Percentiles rank a stretch among this genome's conserved stretches.
Conservation (phyloP, 208 protist species). For the Porcisia hertigi region DNA sequence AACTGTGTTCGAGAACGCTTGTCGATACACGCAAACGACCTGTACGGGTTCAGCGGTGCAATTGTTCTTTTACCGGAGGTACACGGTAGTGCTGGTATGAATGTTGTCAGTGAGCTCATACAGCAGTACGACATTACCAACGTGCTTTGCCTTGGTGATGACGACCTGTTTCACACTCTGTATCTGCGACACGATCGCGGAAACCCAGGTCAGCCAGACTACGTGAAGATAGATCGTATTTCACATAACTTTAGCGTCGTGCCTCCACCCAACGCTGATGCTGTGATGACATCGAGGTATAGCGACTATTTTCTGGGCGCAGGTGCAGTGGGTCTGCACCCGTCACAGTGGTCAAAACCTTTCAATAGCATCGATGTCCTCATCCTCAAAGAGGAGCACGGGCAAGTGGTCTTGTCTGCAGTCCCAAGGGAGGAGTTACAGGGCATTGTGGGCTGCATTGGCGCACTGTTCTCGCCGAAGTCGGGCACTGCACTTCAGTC, state of each 20-base stretch:
- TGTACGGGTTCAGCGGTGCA: slow-evolving; percentile 72
- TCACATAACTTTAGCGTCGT: slow-evolving; percentile 53
- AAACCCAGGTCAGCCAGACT: slow-evolving; percentile 13
- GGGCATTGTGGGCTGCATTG: slow-evolving; percentile 76
- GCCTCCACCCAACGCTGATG: slow-evolving; percentile 26
- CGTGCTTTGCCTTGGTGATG: slow-evolving; percentile 75
- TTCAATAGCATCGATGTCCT: slow-evolving; percentile 71
- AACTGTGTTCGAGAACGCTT: slow-evolving; percentile 49
- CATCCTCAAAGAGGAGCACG: slow-evolving; percentile 62
- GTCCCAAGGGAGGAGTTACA: slow-evolving; percentile 65
- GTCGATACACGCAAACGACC: slow-evolving; percentile 42
- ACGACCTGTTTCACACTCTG: slow-evolving; percentile 74
- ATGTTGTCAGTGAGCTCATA: slow-evolving; percentile 69
- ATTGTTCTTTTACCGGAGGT: slow-evolving; percentile 74
- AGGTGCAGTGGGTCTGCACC: slow-evolving; percentile 59
- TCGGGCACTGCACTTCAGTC: slow-evolving; percentile 45
- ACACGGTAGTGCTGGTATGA: slow-evolving; percentile 51
- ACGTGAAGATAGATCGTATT: slow-evolving; percentile 59
- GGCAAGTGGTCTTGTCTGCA: slow-evolving; percentile 43
- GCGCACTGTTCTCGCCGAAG: slow-evolving; percentile 53
- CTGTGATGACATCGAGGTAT: slow-evolving; percentile 44
- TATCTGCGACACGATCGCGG: slow-evolving; percentile 35
- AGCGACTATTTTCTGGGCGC: slow-evolving; percentile 75
- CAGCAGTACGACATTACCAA: slow-evolving; percentile 63
- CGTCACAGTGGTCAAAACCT: slow-evolving; percentile 63